These are phyloP conservation scores for Prunus yedoensis DNA, from an alignment of 331 rosid genomes.

Conservation along the genomic window DNA sequence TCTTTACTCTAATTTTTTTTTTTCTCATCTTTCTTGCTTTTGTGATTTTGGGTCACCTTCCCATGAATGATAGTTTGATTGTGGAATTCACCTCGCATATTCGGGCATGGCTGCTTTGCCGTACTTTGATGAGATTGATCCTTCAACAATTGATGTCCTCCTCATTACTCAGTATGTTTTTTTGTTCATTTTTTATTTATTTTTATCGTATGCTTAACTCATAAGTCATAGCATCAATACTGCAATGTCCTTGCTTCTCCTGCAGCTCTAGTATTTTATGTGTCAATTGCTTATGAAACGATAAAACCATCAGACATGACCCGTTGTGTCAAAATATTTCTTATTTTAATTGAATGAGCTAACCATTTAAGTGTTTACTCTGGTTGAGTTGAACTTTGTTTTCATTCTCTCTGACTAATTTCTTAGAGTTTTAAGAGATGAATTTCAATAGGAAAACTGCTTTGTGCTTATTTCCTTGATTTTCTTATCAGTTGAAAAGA, in stretches of 20 bases:
- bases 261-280: neutral
- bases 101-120: slow-evolving; percentile 99
- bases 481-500: neutral
- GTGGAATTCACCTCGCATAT: slow-evolving; percentile 88
- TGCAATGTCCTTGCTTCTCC: neutral
- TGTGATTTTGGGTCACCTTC: neutral
- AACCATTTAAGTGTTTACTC: neutral
- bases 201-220: neutral
- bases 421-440: neutral
- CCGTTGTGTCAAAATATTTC: neutral
- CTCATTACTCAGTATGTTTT: slow-evolving; percentile 79
- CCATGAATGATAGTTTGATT: slow-evolving; percentile 57
- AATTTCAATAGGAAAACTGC: neutral
- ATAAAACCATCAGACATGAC: neutral
- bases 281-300: neutral
- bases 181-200: neutral
- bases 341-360: neutral
- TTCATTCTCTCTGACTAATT: neutral
- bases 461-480: neutral
- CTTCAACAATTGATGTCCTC: slow-evolving; percentile 80
- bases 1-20: neutral
- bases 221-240: too few species aligned
- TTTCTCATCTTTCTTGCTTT: neutral
- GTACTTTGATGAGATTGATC: slow-evolving; percentile 93
- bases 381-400: neutral